Evolutionary conservation across 345 rosid genomes (phyloP).

Genomic region (Citrus sinensis): DVS_A1.0 CM039168.1:6707001-6707500

Average conservation of each 20-base stretch:
- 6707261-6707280: conserved; percentile 14
- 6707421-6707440: conserved; percentile 20
- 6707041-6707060: conserved; percentile 25
- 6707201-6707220: conserved; percentile 20
- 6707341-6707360: conserved; percentile 32
- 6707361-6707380: conserved; percentile 47
- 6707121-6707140: conserved; percentile 23
- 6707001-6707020: conserved; percentile 24
- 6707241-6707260: not conserved
- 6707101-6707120: conserved; percentile 22
- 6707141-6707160: conserved; percentile 7
- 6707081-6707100: conserved; percentile 7
- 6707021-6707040: conserved; percentile 35
- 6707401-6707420: conserved; percentile 41
- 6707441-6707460: conserved; percentile 31
- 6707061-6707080: conserved; percentile 2
- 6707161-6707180: conserved; percentile 21
- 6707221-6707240: conserved; percentile 3
- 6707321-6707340: conserved; percentile 29
- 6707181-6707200: conserved; percentile 22
- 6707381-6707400: conserved; percentile 24
- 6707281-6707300: conserved; percentile 34
- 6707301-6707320: conserved; percentile 37
- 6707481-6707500: conserved; percentile 35
- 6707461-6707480: conserved; percentile 36